Evolutionary conservation across 2,329 filamentous ascomycete species (phyloP).

Genomic region (Aspergillus intermedius): DNA sequence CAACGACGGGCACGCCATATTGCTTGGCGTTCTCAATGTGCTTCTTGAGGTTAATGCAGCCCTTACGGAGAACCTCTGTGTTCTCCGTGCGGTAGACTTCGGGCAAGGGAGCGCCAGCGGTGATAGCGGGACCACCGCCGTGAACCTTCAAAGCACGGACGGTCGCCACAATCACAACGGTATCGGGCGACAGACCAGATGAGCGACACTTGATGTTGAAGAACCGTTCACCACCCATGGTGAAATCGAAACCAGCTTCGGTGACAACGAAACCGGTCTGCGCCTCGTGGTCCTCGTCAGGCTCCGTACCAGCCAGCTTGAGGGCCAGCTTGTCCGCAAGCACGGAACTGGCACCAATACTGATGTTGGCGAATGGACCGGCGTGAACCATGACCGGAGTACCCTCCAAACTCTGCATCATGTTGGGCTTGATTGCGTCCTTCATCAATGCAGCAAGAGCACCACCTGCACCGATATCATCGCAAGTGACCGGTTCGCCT

Average conservation of each 20-base stretch:
- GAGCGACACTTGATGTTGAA: constrained; percentile 99
- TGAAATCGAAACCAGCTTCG: constrained; percentile 97
- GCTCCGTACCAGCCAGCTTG: constrained; percentile 91
- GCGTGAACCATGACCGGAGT: constrained; percentile 97
- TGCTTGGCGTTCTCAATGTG: constrained; percentile 84
- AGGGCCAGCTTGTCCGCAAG: constrained; percentile 91
- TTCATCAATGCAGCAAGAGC: constrained; percentile 92
- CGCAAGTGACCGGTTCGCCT: constrained; percentile 89
- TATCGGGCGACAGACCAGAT: constrained; percentile 85
- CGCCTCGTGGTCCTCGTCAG: constrained; percentile 73
- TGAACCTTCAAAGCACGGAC: constrained; percentile 95
- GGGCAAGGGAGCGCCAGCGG: constrained; percentile 75
- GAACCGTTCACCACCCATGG: constrained; percentile 98
- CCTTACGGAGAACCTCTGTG: constrained; percentile 78
- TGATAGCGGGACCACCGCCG: constrained; percentile 89
- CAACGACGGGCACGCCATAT: constrained; percentile 89
- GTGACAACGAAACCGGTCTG: constrained; percentile 93
- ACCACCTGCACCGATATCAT: constrained; percentile 88
- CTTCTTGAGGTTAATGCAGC: constrained; percentile 91
- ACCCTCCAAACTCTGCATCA: constrained; percentile 97
- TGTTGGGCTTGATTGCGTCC: constrained; percentile 96
- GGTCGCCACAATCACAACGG: constrained; percentile 90
- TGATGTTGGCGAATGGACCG: constrained; percentile 96
- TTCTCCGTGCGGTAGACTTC: constrained; percentile 92
- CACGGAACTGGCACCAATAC: constrained; percentile 92